Evolutionary conservation across 805 yeast species (phyloP).

Genomic region (Saccharomycopsis sp.): DNA sequence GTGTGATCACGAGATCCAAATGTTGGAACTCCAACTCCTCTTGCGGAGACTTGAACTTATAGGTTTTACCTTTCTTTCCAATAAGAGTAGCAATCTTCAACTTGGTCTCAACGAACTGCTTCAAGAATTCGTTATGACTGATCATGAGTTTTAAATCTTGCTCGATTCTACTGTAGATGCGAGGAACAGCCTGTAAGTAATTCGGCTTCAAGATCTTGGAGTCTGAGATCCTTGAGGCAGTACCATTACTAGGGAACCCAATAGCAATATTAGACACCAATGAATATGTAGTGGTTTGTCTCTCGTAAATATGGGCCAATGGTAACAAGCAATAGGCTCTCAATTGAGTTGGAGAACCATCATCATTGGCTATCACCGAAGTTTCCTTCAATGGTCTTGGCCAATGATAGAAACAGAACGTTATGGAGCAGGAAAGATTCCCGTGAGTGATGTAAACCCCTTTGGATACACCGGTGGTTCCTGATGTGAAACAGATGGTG

Average conservation of each 20-base stretch:
- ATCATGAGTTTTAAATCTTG: constrained; percentile 26
- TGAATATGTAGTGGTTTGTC: constrained; percentile 37
- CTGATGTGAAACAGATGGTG: constrained; percentile 68
- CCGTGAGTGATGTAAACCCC: constrained; percentile 63
- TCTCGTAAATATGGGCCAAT: constrained; percentile 52
- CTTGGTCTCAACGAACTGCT: constrained; percentile 27
- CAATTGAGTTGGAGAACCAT: constrained; percentile 21
- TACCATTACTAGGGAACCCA: constrained; percentile 43
- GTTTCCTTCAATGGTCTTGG: constrained; percentile 25
- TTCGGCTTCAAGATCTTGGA: constrained; percentile 41
- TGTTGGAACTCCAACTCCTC: constrained; percentile 25
- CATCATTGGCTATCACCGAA: constrained; percentile 22
- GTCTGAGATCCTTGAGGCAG: constrained; percentile 44
- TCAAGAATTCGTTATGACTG: constrained; percentile 36
- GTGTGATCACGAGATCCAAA: constrained; percentile 30
- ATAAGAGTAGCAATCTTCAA: constrained; percentile 4
- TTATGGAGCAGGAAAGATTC: constrained; percentile 38
- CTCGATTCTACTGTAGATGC: constrained; percentile 48
- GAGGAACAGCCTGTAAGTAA: constrained; percentile 45
- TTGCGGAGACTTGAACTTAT: constrained; percentile 8
- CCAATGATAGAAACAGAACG: constrained; percentile 27
- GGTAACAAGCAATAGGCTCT: constrained; percentile 41
- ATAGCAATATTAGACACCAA: constrained; percentile 36
- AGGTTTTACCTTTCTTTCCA: background rate
- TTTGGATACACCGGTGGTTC: constrained; percentile 77